Evolutionary conservation across 768 basidiomycete species (phyloP), one percentile per base, ranked within the genome.

Genomic region (Strobilomyces confusus): DNA sequence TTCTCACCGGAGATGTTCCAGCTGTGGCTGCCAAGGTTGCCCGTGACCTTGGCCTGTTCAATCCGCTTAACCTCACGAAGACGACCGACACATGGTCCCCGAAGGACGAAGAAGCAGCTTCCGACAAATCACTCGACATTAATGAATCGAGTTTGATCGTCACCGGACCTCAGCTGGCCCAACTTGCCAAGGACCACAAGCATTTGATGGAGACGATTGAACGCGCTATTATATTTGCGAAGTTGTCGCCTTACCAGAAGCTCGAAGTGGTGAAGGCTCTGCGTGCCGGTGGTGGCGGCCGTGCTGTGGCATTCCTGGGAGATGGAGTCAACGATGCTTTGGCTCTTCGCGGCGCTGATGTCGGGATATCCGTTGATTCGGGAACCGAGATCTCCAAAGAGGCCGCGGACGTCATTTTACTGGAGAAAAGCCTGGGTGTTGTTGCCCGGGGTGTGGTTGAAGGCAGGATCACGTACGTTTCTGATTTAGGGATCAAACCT

Each of bases 21-120:
- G 65, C 70, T 3, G 69, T 73, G 5, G 70, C 70, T 36, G 69
- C 69, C 48, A 73, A 71, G 55, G 72, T 72, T 34, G 72, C 70
- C 12, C 72, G 69, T 34, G 70, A 72, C 40, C 65, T 72, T 40
- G 71, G 71, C 12, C 60, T 72, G 47, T 64, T 73, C 45, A 51
- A 55, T 30, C 19, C 58, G 26, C 5, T 58, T 48, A 67, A 67
- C 40, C 48, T 60, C 25, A 48, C 56, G 11, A 48, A 55, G 26
- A 25, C 19, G 2, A 17, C 46, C 4, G 38, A 43, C 19, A 22
- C n/a, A 32, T 48, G 44, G 23, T 51, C 50, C 11, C 51, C 33
- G 8, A 70, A 67, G 49, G 69, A 65, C 30, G 67, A 64, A 49
- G 67, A 69, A 51, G 64, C 57, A 23, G 64, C 42, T 12, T 32